phyloP scores from a whole-genome alignment of 495 filamentous ascomycete species.

The Hypoxylon cercidicola region DNA sequence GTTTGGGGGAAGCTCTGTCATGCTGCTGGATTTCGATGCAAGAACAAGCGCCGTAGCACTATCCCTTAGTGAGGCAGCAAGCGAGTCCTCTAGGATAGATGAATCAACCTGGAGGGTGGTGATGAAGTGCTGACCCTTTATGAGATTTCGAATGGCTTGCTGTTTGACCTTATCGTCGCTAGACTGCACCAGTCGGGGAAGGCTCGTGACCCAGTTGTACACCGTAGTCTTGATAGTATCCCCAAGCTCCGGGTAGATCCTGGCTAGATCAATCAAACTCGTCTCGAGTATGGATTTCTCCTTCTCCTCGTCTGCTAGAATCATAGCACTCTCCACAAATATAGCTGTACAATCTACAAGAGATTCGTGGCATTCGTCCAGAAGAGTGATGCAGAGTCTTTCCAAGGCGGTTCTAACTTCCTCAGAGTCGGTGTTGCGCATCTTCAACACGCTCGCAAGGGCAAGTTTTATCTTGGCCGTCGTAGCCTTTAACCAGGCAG shows the following conservation, averaged over 20 bases:
- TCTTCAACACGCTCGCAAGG: conserved; percentile 76
- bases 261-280: conserved; percentile 67
- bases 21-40: conserved; percentile 45
- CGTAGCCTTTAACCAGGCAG: conserved; percentile 85
- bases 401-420: conserved; percentile 77
- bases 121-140: conserved; percentile 75
- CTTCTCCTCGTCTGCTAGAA: conserved; percentile 68
- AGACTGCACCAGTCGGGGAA: conserved; percentile 85
- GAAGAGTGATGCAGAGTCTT: conserved; percentile 73
- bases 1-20: conserved; percentile 43
- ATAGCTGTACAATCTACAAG: conserved; percentile 74
- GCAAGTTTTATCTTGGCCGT: conserved; percentile 85
- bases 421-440: conserved; percentile 76
- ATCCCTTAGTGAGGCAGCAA: conserved; percentile 72
- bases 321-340: conserved; percentile 83
- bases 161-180: conserved; percentile 82
- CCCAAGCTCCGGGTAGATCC: conserved; percentile 69
- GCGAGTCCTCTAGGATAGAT: conserved; percentile 71
- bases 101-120: conserved; percentile 72
- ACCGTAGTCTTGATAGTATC: conserved; percentile 77
- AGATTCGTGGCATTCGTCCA: conserved; percentile 81
- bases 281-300: conserved; percentile 54
- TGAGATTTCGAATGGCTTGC: conserved; percentile 75
- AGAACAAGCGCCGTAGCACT: conserved; percentile 61
- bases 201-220: conserved; percentile 81